A percentile compares a stretch with the other conserved stretches of the same genome.
phyloP scores from a whole-genome alignment of 179 eudicot species.

The Amaranthus tricolor region DNA sequence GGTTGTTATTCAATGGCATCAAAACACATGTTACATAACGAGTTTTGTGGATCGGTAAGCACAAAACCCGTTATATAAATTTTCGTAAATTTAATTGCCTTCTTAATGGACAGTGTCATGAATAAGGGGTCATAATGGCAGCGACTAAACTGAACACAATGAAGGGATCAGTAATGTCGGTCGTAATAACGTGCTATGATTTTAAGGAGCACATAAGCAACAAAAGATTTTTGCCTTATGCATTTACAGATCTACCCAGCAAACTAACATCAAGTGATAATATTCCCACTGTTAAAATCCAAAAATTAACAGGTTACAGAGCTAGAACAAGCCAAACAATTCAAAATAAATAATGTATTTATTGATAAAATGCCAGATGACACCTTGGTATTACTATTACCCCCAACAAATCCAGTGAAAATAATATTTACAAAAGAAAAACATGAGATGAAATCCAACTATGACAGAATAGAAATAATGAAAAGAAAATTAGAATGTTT shows the following conservation, averaged over 20 bases:
- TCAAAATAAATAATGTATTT: not conserved
- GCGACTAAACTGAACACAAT: not conserved
- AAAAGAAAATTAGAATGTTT: not conserved
- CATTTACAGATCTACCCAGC: not conserved
- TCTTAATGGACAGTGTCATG: no score
- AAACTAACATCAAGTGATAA: not conserved
- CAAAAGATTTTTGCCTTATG: not conserved
- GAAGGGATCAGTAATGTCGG: not conserved
- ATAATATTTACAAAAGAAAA: not conserved
- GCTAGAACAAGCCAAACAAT: not conserved
- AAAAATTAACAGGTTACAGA: not conserved
- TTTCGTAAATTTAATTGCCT: no score
- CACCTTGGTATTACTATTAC: not conserved
- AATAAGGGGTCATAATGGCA: not conserved
- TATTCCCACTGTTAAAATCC: not conserved
- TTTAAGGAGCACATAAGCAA: not conserved
- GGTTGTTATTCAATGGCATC: no score
- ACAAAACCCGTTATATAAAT: no score
- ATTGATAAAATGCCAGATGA: not conserved
- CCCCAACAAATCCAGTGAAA: not conserved
- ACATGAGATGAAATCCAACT: slow-evolving; percentile 5
- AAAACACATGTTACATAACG: no score
- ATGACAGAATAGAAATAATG: not conserved
- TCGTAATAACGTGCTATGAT: not conserved
- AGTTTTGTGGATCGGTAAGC: no score